phyloP scores from a whole-genome alignment of 352 stramenopile species.

The Phytophthora nicotianae region DNA sequence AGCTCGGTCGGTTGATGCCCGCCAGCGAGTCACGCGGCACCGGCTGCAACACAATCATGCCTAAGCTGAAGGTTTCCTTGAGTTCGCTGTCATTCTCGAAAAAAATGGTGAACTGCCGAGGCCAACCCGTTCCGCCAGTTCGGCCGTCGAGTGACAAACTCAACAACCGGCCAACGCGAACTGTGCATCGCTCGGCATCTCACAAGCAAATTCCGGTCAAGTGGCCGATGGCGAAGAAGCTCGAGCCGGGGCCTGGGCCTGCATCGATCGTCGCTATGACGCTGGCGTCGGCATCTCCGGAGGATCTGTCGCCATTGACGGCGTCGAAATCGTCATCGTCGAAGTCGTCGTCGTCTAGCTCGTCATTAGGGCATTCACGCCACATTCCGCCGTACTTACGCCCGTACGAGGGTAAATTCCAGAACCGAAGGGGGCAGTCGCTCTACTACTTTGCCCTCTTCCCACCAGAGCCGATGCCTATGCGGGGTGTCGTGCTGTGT shows the following conservation, averaged over 20 bases:
- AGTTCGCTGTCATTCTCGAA: constrained; percentile 16
- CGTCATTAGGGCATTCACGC: constrained; percentile 16
- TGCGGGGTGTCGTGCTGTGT: constrained; percentile 55
- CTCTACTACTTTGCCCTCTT: constrained; percentile 60
- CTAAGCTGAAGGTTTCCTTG: constrained; percentile 3
- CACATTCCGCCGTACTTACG: constrained; percentile 31
- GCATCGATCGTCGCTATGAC: constrained; percentile 29
- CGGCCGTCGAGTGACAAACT: constrained; percentile 6
- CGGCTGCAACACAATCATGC: constrained; percentile 5
- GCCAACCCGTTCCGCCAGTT: constrained; percentile 15
- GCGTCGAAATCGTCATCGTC: constrained; percentile 18
- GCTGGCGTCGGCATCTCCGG: constrained; percentile 24
- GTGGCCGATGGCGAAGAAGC: constrained; percentile 12
- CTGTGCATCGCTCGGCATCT: constrained; percentile 5
- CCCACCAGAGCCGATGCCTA: constrained; percentile 30
- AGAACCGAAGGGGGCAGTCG: constrained; percentile 43
- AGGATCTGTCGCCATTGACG: constrained; percentile 20
- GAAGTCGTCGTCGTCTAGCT: constrained; percentile 20
- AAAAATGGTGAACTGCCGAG: constrained; percentile 41
- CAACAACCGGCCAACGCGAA: constrained; percentile 8
- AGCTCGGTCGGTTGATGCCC: neutral
- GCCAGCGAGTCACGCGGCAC: neutral
- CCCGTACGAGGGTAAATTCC: constrained; percentile 43
- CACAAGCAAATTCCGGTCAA: constrained; percentile 10
- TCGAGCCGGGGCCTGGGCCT: constrained; percentile 14